phyloP scores from a whole-genome alignment of 2,329 filamentous ascomycete species.

The Raffaelea albimanens region DNA sequence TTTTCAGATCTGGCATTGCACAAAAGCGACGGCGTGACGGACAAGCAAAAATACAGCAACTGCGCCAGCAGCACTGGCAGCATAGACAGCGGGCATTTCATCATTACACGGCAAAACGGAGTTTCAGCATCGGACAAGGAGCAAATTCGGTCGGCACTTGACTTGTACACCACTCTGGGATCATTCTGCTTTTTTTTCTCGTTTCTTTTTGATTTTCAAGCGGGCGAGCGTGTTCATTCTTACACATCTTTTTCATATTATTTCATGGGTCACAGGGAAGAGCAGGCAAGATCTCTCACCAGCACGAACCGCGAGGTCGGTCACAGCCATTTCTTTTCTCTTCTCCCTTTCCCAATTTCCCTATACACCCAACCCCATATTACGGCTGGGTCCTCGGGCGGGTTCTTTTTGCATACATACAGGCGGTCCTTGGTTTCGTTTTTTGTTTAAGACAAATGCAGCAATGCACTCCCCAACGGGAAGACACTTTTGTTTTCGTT shows the following conservation, averaged over 20 bases:
- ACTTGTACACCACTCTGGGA: constrained; percentile 10
- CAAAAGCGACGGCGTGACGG: constrained; percentile 13
- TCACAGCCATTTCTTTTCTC: constrained; percentile 18
- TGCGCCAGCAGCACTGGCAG: constrained; percentile 1
- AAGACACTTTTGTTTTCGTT: constrained; percentile 9
- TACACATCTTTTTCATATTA: constrained; percentile 27
- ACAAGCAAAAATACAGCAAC: constrained; percentile 3
- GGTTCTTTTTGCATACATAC: constrained; percentile 45
- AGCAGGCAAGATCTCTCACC: constrained; percentile 14
- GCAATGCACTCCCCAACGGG: constrained; percentile 11
- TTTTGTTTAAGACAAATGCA: constrained; percentile 15
- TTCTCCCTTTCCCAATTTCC: constrained; percentile 3
- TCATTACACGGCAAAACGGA: constrained; percentile 19
- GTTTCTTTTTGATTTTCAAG: constrained; percentile 24
- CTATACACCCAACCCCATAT: constrained; percentile 30
- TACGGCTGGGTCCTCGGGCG: constrained; percentile 45
- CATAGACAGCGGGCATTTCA: constrained; percentile 5
- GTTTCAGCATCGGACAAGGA: constrained; percentile 15
- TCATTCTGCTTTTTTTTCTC: constrained; percentile 13
- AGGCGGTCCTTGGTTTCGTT: constrained; percentile 30
- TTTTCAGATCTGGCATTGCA: constrained; percentile 13
- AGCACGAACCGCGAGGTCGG: constrained; percentile 39
- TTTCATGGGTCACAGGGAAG: constrained; percentile 23
- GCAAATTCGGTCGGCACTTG: constrained; percentile 5
- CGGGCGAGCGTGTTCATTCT: constrained; percentile 29